Evolutionary conservation across 2,329 filamentous ascomycete species (phyloP), one percentile per base, ranked within the genome.

Genomic region (Sporothrix brasiliensis): DNA sequence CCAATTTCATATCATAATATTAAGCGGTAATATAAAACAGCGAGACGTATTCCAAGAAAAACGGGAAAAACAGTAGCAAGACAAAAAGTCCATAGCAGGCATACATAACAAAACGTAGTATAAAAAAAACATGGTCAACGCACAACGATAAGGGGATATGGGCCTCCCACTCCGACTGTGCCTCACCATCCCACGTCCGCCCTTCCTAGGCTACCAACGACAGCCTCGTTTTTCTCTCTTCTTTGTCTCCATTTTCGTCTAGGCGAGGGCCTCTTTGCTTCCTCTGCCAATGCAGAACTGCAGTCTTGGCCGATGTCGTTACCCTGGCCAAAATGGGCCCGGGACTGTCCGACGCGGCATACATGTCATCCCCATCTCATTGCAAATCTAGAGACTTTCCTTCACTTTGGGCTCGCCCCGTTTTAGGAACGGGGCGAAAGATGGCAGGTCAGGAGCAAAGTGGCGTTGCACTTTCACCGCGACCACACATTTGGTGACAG

Each of bases 401-500:
- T 66, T 34, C 44, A 50, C 30, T 53, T 52, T 47, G 30, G 24
- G n/a, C 44, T 65, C n/a, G 63, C 65, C 65, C 24, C 65, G 21
- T 54, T 67, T 41, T 34, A 34, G 34, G 6, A 34, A 34, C 6
- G 34, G 34, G 34, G 34, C 34, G 34, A 34, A 9, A 9, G 34
- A 1, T 34, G 34, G 34, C 34, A 34, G 7, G 34, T 9, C 34
- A 7, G 6, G 34, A 34, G 34, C 5, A 34, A 34, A 9, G 34
- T 34, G 34, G 7, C 9, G 52, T 44, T 65, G 47, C 13, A 27
- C 39, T 47, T 16, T 49, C n/a, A 34, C 34, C 6, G 7, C 54
- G 39, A 49, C 66, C 66, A 68, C 21, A 68, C 66, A 9, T 70
- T 39, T 11, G 52, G 52, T 10, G 70, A 71, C 30, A 69, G 50